Conservation (phyloP, 1,284 basidiomycete species). For the Ganoderma sinense region DNA sequence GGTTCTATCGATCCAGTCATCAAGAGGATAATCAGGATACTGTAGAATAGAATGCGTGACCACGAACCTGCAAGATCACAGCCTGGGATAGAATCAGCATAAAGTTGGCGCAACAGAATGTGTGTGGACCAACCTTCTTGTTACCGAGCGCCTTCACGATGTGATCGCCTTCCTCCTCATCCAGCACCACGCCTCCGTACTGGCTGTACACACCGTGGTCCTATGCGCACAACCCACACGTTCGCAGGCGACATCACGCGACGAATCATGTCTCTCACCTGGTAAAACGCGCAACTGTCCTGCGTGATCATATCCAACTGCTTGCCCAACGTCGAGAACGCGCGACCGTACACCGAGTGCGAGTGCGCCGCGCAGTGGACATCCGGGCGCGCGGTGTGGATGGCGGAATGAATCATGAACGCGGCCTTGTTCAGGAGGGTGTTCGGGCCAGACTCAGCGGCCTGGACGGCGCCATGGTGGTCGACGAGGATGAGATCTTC, state of each 20-base stretch:
- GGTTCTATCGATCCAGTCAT: constrained; percentile 51
- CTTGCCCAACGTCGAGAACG: constrained; percentile 65
- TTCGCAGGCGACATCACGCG: neutral
- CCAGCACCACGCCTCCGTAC: constrained; percentile 66
- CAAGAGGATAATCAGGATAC: neutral
- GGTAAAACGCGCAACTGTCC: constrained; percentile 55
- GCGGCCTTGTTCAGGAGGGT: constrained; percentile 54
- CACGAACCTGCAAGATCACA: constrained; percentile 21
- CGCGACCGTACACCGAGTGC: constrained; percentile 68
- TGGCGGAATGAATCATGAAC: constrained; percentile 60
- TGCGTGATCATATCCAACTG: constrained; percentile 62
- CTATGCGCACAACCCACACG: constrained; percentile 19
- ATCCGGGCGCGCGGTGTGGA: constrained; percentile 68
- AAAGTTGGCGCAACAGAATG: constrained; percentile 11
- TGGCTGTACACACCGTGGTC: constrained; percentile 51
- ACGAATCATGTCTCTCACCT: constrained; percentile 29
- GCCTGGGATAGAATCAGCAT: constrained; percentile 12
- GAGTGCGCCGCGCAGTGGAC: constrained; percentile 71
- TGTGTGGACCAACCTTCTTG: constrained; percentile 49
- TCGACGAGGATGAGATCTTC: constrained; percentile 56
- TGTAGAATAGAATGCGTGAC: neutral
- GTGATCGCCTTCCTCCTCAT: constrained; percentile 60
- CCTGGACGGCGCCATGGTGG: constrained; percentile 56
- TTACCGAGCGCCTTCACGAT: constrained; percentile 62
- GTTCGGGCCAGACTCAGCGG: constrained; percentile 47